These are phyloP conservation scores for Calonectria crousiana DNA, from an alignment of 2,329 filamentous ascomycete species.

Conservation along the genomic window DNA sequence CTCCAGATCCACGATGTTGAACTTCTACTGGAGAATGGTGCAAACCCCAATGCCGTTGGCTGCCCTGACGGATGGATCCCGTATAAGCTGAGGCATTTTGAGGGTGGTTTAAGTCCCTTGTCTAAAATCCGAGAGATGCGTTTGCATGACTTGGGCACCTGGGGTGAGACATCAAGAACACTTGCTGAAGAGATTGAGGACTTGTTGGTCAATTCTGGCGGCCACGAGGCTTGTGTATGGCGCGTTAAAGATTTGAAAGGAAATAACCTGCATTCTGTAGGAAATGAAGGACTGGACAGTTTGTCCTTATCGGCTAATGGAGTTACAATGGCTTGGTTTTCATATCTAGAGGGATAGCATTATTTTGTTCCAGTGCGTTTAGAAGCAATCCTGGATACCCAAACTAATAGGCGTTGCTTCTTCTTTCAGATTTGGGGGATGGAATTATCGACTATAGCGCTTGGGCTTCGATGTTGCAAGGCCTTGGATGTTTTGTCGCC, in stretches of 20 bases:
- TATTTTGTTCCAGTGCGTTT: neutral
- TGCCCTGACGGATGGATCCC: neutral
- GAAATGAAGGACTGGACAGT: neutral
- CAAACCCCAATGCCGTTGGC: neutral
- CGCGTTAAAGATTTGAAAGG: neutral
- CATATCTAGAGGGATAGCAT: neutral
- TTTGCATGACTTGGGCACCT: too few species aligned
- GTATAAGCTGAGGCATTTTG: neutral
- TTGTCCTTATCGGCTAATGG: neutral
- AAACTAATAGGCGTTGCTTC: too few species aligned
- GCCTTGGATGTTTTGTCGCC: too few species aligned
- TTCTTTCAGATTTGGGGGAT: too few species aligned
- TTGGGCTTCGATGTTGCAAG: too few species aligned
- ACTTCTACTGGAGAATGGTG: neutral
- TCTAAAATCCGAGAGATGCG: neutral
- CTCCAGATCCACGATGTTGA: neutral
- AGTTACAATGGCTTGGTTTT: neutral
- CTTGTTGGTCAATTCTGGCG: neutral
- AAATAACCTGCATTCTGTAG: too few species aligned
- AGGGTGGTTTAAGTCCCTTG: neutral
- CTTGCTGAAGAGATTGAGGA: neutral
- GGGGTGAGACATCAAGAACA: too few species aligned
- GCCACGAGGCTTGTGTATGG: neutral
- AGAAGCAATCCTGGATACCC: too few species aligned
- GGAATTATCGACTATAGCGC: too few species aligned